Percentiles rank a stretch among this genome's conserved stretches.
Conservation (phyloP, 805 yeast species). For the Kodamaea nitidulidarum region DNA sequence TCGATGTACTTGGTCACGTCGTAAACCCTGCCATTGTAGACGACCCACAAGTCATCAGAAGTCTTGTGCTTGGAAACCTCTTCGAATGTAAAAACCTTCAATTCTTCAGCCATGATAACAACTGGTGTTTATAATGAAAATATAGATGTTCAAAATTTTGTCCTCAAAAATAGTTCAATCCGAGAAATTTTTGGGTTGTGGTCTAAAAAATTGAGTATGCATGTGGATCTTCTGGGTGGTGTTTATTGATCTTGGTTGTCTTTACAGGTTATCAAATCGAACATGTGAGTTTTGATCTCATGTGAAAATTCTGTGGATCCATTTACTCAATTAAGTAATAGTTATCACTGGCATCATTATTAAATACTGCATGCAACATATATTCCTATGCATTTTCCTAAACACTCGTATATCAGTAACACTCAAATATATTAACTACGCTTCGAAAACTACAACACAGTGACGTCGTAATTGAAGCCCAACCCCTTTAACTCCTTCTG, state of each 20-base stretch:
- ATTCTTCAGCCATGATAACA: conserved; percentile 12
- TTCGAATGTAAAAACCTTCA: conserved; percentile 53
- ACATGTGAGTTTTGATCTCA: background rate
- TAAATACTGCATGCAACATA: background rate
- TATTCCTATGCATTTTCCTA: background rate
- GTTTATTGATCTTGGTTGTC: background rate
- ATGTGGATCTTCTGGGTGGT: background rate
- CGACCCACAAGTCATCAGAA: conserved; percentile 41
- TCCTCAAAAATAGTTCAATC: background rate
- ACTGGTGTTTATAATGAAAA: conserved; percentile 1
- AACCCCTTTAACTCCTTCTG: conserved; percentile 46
- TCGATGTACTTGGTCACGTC: conserved; percentile 41
- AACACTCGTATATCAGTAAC: background rate
- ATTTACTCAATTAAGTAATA: conserved; percentile 6
- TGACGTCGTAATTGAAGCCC: conserved; percentile 52
- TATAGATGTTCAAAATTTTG: conserved; percentile 1
- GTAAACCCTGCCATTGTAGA: conserved; percentile 42
- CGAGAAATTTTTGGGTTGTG: background rate
- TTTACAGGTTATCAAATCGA: background rate
- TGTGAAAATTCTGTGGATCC: conserved; percentile 1
- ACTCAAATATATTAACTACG: background rate
- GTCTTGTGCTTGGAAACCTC: conserved; percentile 41
- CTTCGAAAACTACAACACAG: conserved; percentile 12
- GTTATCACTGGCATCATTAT: background rate
- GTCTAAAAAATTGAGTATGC: background rate